phyloP scores from a whole-genome alignment of 495 filamentous ascomycete species.

The Tetracladium setigerum region DNA sequence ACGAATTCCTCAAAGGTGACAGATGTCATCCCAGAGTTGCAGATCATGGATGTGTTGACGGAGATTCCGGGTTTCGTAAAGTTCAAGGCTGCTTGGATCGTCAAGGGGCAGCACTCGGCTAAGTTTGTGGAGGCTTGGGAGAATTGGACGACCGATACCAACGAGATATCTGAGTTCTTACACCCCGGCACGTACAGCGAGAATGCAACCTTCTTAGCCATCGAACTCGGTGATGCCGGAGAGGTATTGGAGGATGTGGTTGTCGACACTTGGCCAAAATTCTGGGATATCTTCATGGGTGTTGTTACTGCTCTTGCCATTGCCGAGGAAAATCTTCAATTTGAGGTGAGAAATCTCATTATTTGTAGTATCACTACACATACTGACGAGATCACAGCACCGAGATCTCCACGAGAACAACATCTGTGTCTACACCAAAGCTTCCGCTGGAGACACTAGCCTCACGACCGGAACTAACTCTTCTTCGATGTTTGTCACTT shows the following conservation, averaged over 20 bases:
- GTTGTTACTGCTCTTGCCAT: slow-evolving; percentile 68
- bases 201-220: slow-evolving; percentile 66
- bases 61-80: slow-evolving; percentile 84
- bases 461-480: slow-evolving; percentile 46
- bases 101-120: slow-evolving; percentile 59
- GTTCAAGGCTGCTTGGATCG: slow-evolving; percentile 71
- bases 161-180: slow-evolving; percentile 10
- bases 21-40: slow-evolving; percentile 58
- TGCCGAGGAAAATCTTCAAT: slow-evolving; percentile 63
- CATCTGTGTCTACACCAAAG: slow-evolving; percentile 56
- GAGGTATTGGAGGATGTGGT: slow-evolving; percentile 61
- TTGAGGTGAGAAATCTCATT: slow-evolving; percentile 49
- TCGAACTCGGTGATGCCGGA: slow-evolving; percentile 86
- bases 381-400: slow-evolving; percentile 39
- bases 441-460: slow-evolving; percentile 8
- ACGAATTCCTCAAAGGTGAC: slow-evolving; percentile 33
- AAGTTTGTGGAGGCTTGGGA: slow-evolving; percentile 54
- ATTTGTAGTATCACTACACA: not conserved
- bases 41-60: slow-evolving; percentile 67
- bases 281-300: slow-evolving; percentile 84
- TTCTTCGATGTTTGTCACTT: slow-evolving; percentile 66
- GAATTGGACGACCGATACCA: slow-evolving; percentile 4
- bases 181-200: slow-evolving; percentile 48
- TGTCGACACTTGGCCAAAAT: slow-evolving; percentile 44
- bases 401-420: slow-evolving; percentile 86